phyloP scores from a whole-genome alignment of 202 grass and related monocot genomes.

The Panicum hallii region DNA sequence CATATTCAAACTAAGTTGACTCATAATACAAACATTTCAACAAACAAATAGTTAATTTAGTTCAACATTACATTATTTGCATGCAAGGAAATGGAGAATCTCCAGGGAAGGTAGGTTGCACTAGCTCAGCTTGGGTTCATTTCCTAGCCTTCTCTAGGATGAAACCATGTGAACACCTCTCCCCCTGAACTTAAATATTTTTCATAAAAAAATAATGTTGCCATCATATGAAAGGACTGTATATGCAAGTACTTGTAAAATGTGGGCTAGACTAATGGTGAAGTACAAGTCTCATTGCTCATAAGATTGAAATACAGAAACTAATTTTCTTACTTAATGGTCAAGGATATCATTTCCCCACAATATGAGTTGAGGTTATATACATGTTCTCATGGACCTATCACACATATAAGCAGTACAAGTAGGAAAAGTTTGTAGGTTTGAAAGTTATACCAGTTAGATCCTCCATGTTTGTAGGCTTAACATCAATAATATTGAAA shows the following conservation, averaged over 20 bases:
- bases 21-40: constrained; percentile 11
- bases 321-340: constrained; percentile 17
- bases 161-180: background rate
- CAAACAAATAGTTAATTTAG: background rate
- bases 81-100: background rate
- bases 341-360: background rate
- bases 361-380: constrained; percentile 20
- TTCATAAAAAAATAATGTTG: constrained; percentile 34
- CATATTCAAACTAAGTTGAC: constrained; percentile 26
- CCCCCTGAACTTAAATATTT: background rate
- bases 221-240: constrained; percentile 1
- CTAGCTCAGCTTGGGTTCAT: background rate
- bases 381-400: constrained; percentile 29
- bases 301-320: constrained; percentile 9
- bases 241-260: background rate
- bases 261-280: constrained; percentile 4
- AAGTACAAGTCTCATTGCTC: background rate
- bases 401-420: constrained; percentile 21
- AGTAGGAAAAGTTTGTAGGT: constrained; percentile 37
- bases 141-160: background rate
- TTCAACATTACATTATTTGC: constrained; percentile 7
- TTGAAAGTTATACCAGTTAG: constrained; percentile 74
- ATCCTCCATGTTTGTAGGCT: constrained; percentile 95
- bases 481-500: constrained; percentile 96
- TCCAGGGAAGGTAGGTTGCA: background rate